A percentile compares a stretch with the other conserved stretches of the same genome.
Evolutionary conservation across 768 basidiomycete species (phyloP).

Genomic region (Boletus eberwhitei): DNA sequence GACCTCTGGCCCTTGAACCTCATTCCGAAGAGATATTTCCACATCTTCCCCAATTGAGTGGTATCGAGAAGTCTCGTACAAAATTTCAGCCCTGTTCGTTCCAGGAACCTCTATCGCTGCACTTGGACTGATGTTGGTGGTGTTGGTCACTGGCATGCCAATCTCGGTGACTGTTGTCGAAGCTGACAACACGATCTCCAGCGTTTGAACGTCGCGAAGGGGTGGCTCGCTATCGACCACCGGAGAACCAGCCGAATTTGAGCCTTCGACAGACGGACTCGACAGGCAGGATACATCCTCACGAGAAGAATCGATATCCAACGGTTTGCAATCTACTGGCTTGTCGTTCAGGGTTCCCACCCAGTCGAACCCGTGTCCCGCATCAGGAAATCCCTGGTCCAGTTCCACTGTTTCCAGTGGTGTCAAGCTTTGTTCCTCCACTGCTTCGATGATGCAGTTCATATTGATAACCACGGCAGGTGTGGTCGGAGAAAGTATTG

Average conservation of each 20-base stretch:
- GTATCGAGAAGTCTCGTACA: constrained; percentile 1
- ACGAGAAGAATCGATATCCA: neutral
- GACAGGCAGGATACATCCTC: neutral
- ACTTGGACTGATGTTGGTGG: neutral
- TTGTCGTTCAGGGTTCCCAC: neutral
- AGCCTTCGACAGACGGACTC: neutral
- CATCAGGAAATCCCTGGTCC: neutral
- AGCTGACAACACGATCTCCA: neutral
- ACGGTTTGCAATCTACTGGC: neutral
- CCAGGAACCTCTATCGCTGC: neutral
- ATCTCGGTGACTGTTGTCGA: neutral
- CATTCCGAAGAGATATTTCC: neutral
- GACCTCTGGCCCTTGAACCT: neutral
- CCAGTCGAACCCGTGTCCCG: neutral
- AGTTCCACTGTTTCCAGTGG: neutral
- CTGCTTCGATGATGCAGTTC: neutral
- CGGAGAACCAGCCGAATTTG: neutral
- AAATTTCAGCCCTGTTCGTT: neutral
- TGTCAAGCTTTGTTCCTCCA: neutral
- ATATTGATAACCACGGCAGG: constrained; percentile 6
- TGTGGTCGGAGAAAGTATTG: neutral
- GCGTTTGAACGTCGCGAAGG: neutral
- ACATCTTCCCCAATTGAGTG: neutral
- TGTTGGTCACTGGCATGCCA: neutral
- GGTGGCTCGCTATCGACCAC: neutral